Conservation (phyloP, 1,284 basidiomycete genomes). For the Hortiboletus rubellus region DNA sequence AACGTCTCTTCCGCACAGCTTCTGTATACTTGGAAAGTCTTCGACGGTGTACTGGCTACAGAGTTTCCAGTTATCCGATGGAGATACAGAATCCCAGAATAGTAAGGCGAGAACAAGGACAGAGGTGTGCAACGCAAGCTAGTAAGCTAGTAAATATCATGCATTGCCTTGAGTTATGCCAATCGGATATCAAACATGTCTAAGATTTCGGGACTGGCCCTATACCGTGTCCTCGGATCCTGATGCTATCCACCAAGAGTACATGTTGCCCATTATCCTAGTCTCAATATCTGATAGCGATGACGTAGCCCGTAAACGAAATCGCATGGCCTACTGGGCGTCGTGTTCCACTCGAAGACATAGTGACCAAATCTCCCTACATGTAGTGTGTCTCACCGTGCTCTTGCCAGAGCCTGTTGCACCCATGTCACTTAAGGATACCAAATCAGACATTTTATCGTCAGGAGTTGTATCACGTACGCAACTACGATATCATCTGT, state of each 20-base stretch:
- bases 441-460: not conserved
- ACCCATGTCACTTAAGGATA: slow-evolving; percentile 23
- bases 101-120: slow-evolving; percentile 24
- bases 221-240: slow-evolving; percentile 18
- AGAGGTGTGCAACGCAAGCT: not conserved
- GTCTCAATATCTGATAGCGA: slow-evolving; percentile 6
- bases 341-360: slow-evolving; percentile 14
- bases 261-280: slow-evolving; percentile 4
- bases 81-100: slow-evolving; percentile 49
- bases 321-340: slow-evolving; percentile 11
- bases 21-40: slow-evolving; percentile 35
- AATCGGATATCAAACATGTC: slow-evolving; percentile 26
- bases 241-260: slow-evolving; percentile 24
- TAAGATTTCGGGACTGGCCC: slow-evolving; percentile 22
- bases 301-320: slow-evolving; percentile 19
- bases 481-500: too few relatives aligned
- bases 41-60: slow-evolving; percentile 42
- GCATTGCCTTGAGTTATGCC: slow-evolving; percentile 21
- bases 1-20: slow-evolving; percentile 2
- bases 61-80: slow-evolving; percentile 50
- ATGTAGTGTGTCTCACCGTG: slow-evolving; percentile 12
- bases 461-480: too few relatives aligned
- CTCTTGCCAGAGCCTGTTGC: slow-evolving; percentile 28
- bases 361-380: not conserved
- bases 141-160: not conserved